phyloP scores from a whole-genome alignment of 1,284 basidiomycete genomes.

The Hypsizygus ulmarius region DNA sequence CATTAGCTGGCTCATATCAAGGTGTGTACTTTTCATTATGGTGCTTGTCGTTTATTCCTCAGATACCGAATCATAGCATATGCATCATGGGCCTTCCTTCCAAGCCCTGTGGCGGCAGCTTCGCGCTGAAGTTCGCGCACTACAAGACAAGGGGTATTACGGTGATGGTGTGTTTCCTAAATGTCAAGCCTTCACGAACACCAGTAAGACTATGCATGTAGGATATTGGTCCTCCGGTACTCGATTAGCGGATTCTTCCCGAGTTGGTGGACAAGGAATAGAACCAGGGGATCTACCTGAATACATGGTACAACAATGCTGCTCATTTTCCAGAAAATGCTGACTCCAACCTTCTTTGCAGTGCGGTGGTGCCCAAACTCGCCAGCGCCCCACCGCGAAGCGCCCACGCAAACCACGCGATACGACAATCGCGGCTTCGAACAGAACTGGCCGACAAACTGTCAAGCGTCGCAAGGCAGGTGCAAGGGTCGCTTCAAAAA shows the following conservation, averaged over 20 bases:
- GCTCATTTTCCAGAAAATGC: slow-evolving; percentile 4
- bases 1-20: slow-evolving; percentile 73
- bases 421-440: slow-evolving; percentile 43
- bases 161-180: slow-evolving; percentile 58
- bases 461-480: slow-evolving; percentile 69
- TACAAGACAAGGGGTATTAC: slow-evolving; percentile 72
- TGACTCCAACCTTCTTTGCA: slow-evolving; percentile 24
- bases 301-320: slow-evolving; percentile 53
- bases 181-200: neutral
- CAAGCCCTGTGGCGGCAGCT: slow-evolving; percentile 70
- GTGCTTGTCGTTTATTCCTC: neutral
- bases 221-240: slow-evolving; percentile 79
- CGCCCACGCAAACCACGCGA: slow-evolving; percentile 36
- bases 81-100: slow-evolving; percentile 74
- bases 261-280: slow-evolving; percentile 48
- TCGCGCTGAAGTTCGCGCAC: slow-evolving; percentile 57
- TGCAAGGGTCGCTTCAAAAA: slow-evolving; percentile 56
- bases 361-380: slow-evolving; percentile 79
- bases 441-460: slow-evolving; percentile 56
- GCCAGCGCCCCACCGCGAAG: slow-evolving; percentile 47
- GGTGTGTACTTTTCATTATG: slow-evolving; percentile 33
- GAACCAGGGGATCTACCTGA: slow-evolving; percentile 63
- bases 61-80: slow-evolving; percentile 48
- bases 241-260: slow-evolving; percentile 61
- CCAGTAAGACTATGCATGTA: slow-evolving; percentile 25